Evolutionary conservation across 352 stramenopile genomes (phyloP), one percentile per base, ranked within the genome.

Genomic region (Phytophthora idaei): DNA sequence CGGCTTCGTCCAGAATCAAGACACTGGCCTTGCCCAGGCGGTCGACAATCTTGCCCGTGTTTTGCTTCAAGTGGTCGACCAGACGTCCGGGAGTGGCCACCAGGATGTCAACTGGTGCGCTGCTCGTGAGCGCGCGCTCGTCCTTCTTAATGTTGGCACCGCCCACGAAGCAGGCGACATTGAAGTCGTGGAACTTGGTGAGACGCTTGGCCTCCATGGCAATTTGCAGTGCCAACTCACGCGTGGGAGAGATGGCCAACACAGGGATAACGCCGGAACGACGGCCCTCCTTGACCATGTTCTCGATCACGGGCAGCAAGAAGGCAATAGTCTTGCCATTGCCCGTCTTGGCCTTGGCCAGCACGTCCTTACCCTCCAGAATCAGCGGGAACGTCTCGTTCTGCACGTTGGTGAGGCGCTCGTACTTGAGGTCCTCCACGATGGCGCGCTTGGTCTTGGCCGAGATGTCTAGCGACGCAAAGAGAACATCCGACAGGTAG

Each of bases 181-280:
- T 69, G 46, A 96, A 46, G 7, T 78, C 63, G 70, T 98, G 90
- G 78, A 97, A 98, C 49, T 81, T 90, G 52, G 82, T 76, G 12
- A 99, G 75, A 14, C 90, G 83, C 48, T 89, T 80, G 2, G 87
- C 93, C 73, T 99, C 93, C 21, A 83, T 85, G 2, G 83, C 77
- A 55, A 99, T 99, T 80, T 99, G 97, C 46, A 98, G 76, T 17
- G 97, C 97, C 32, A 99, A 69, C 76, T 99, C 97, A 31, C 97
- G 84, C 58, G 97, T 99, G 9, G 97, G 97, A 9, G 93, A 98
- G 57, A 99, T 90, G 9, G 98, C 80, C 36, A 99, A 80, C 9
- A 89, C 94, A 28, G 90, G 94, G 27, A 98, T 86, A 5, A 88
- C 91, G 65, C 98, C 90, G 4, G 73, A 41, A 5, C 62, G 61